These are phyloP conservation scores for Alloteropsis semialata DNA, from an alignment of 176 grass and related monocot genomes.

Conservation along the genomic window DNA sequence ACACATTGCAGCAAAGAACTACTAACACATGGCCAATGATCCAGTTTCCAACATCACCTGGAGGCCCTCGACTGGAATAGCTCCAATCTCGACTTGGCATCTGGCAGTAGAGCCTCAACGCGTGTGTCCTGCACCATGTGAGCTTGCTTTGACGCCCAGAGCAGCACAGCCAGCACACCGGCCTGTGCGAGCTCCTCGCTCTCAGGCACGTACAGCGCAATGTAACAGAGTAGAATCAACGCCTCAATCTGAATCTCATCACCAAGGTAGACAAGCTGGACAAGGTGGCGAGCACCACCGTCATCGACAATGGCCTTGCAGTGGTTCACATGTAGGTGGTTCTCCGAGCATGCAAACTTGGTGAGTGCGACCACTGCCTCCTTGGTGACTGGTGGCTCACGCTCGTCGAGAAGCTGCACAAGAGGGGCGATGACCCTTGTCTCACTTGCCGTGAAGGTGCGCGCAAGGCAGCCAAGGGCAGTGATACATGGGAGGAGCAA, in stretches of 20 bases:
- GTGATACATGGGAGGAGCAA: slow-evolving; percentile 75
- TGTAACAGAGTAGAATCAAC: slow-evolving; percentile 71
- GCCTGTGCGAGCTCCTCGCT: slow-evolving; percentile 79
- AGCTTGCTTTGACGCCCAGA: slow-evolving; percentile 85
- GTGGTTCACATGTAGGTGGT: slow-evolving; percentile 71
- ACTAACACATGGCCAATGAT: slow-evolving; percentile 23
- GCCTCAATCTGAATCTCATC: slow-evolving; percentile 80
- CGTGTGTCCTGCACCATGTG: slow-evolving; percentile 70
- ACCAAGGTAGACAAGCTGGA: slow-evolving; percentile 83
- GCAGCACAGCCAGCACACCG: slow-evolving; percentile 60
- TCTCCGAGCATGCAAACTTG: slow-evolving; percentile 69
- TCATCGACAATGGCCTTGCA: slow-evolving; percentile 69
- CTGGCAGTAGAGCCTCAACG: slow-evolving; percentile 56
- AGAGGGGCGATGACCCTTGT: slow-evolving; percentile 63
- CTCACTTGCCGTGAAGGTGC: slow-evolving; percentile 81
- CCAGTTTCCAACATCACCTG: slow-evolving; percentile 33
- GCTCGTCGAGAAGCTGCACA: slow-evolving; percentile 76
- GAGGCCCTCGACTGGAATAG: slow-evolving; percentile 67
- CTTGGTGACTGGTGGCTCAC: slow-evolving; percentile 56
- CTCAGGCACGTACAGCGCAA: slow-evolving; percentile 73
- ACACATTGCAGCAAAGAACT: slow-evolving; percentile 17
- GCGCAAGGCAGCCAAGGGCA: slow-evolving; percentile 66
- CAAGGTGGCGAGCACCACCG: slow-evolving; percentile 66
- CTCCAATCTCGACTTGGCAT: slow-evolving; percentile 60
- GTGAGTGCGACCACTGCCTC: slow-evolving; percentile 78